phyloP scores from a whole-genome alignment of 768 basidiomycete genomes.

The Kwoniella dendrophila region DNA sequence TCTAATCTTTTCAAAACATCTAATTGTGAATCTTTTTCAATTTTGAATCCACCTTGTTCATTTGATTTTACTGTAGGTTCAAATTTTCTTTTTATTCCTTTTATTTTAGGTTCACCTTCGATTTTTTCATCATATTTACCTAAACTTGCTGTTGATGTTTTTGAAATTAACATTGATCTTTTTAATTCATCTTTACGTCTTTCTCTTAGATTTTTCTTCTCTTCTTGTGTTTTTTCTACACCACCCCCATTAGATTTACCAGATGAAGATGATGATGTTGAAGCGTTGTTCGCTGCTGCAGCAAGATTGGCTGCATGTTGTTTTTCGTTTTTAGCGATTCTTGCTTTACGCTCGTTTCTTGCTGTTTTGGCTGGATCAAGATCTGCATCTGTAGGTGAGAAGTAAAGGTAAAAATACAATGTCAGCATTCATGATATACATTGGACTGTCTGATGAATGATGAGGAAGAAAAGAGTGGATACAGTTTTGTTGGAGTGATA shows the following conservation, averaged over 20 bases:
- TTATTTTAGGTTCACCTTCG: slow-evolving; percentile 84
- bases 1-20: slow-evolving; percentile 77
- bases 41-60: too few species aligned
- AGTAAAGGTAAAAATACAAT: neutral
- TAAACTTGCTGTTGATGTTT: slow-evolving; percentile 89
- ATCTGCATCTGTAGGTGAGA: slow-evolving; percentile 66
- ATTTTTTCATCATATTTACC: slow-evolving; percentile 85
- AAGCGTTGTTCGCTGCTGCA: slow-evolving; percentile 48
- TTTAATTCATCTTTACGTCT: slow-evolving; percentile 75
- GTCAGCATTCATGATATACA: too few species aligned
- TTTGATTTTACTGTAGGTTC: slow-evolving; percentile 69
- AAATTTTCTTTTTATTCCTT: slow-evolving; percentile 93
- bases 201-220: slow-evolving; percentile 50
- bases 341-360: slow-evolving; percentile 74
- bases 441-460: too few species aligned
- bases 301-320: slow-evolving; percentile 74
- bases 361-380: slow-evolving; percentile 76
- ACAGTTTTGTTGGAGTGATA: slow-evolving; percentile 6
- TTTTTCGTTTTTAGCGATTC: slow-evolving; percentile 80
- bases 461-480: too few species aligned
- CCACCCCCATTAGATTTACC: slow-evolving; percentile 1
- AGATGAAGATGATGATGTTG: slow-evolving; percentile 19
- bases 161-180: slow-evolving; percentile 71
- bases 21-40: slow-evolving; percentile 74
- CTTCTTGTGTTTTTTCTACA: slow-evolving; percentile 18